Evolutionary conservation across 371 early-diverging fungal species (phyloP), one percentile per base, ranked within the genome.

Genomic region (Nematocida displodere): DNA sequence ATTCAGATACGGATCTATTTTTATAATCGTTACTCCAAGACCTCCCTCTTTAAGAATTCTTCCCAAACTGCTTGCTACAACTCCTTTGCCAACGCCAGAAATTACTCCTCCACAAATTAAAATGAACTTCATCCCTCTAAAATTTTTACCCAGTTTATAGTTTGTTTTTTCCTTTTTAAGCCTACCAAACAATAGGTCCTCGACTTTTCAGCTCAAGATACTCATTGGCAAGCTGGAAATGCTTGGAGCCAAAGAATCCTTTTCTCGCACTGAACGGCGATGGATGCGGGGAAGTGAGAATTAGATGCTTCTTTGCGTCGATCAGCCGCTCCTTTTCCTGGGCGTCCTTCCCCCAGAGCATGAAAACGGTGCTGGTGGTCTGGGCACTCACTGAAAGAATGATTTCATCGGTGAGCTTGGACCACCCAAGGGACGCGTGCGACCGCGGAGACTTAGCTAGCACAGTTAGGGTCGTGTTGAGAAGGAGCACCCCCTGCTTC

Each of bases 1-100:
- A 87, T 97, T 99, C 66, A 99, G 86, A 85, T 97, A 96, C 26
- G 96, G 96, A 83, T 97, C 97, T 78, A 99, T 96, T 86, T 99
- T 99, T 87, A 99, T 92, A 71, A 93, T 89, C 52, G 95, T 94
- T 24, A 96, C 96, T 49, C 87, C 86, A 76, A 93, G 86, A 24
- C 97, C 99, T 71, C 89, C 85, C 26, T 92, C 89, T 86, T 93
- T 91, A 76, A 99, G 87, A 54, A 97, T 85, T 44, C 91, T 86
- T 64, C 98, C 99, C 20, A 95, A 92, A 49, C 92, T 92, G 50
- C 93, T 92, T 42, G 97, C 92, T 82, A 95, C 92, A 62, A 94
- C 92, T 56, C 97, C 97, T 86, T 97, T 98, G 78, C 97, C 97
- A 79, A 95, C 93, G 53, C 97, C 95, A 61, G 93, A 93, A 81